These are phyloP conservation scores for Termitomyces sp. DNA, from an alignment of 768 basidiomycete species.

Conservation along the genomic window DNA sequence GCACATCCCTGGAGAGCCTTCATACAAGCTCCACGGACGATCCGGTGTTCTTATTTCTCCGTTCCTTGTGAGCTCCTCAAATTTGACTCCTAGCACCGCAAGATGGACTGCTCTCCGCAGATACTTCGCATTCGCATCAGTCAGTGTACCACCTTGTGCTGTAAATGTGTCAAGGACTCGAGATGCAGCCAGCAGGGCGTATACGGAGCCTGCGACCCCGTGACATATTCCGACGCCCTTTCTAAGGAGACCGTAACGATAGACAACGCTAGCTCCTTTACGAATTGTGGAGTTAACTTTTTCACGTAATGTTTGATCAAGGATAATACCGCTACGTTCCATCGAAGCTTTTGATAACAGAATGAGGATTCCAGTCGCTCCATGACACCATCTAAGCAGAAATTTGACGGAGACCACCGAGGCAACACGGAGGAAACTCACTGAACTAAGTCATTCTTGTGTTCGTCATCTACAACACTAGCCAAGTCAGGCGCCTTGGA, in stretches of 20 bases:
- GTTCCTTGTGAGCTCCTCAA: slow-evolving; percentile 26
- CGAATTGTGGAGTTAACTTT: slow-evolving; percentile 30
- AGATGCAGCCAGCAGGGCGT: slow-evolving; percentile 46
- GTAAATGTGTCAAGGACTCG: slow-evolving; percentile 32
- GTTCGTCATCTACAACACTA: not conserved
- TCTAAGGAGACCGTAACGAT: slow-evolving; percentile 43
- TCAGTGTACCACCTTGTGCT: not conserved
- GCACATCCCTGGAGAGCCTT: slow-evolving; percentile 57
- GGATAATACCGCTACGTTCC: slow-evolving; percentile 18
- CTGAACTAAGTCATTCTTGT: slow-evolving; percentile 44
- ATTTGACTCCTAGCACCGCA: slow-evolving; percentile 38
- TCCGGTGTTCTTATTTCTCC: slow-evolving; percentile 47
- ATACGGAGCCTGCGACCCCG: slow-evolving; percentile 52
- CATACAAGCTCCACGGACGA: slow-evolving; percentile 53
- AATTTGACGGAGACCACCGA: not conserved
- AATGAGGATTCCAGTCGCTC: slow-evolving; percentile 48
- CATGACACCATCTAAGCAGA: slow-evolving; percentile 54
- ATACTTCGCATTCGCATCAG: slow-evolving; percentile 1
- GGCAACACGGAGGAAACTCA: slow-evolving; percentile 21
- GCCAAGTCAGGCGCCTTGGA: slow-evolving; percentile 34
- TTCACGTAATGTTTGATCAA: slow-evolving; percentile 17
- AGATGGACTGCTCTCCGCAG: slow-evolving; percentile 39
- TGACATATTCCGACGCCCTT: slow-evolving; percentile 64
- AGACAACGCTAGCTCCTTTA: slow-evolving; percentile 40
- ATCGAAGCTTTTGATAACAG: slow-evolving; percentile 42